phyloP scores from a whole-genome alignment of 2,329 filamentous ascomycete species.

The Spiromastix sp. region DNA sequence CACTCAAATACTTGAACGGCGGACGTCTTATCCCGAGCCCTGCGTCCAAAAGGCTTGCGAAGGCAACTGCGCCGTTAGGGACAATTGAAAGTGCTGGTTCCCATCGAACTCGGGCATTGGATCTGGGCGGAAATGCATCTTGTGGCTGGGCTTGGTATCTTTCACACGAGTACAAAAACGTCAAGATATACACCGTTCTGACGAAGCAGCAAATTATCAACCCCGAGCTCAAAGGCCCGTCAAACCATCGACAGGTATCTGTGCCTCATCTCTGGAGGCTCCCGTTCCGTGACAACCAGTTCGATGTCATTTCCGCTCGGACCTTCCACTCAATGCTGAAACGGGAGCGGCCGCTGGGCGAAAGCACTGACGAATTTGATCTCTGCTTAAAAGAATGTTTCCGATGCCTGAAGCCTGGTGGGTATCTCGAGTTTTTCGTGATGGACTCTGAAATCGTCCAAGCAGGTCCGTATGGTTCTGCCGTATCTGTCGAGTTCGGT shows the following conservation, averaged over 20 bases:
- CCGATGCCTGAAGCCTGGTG: conserved; percentile 84
- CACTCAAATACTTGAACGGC: conserved; percentile 49
- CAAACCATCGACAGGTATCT: conserved; percentile 75
- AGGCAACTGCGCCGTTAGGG: conserved; percentile 16
- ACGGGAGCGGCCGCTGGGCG: conserved; percentile 49
- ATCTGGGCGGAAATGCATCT: conserved; percentile 72
- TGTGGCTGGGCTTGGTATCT: conserved; percentile 97
- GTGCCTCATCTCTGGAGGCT: conserved; percentile 69
- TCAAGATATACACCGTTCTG: conserved; percentile 79
- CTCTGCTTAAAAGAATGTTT: conserved; percentile 74
- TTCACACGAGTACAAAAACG: conserved; percentile 72
- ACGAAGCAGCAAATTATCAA: conserved; percentile 65
- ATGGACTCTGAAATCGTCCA: conserved; percentile 87
- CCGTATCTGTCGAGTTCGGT: conserved; percentile 82
- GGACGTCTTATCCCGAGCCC: conserved; percentile 50
- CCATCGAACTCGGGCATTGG: conserved; percentile 59
- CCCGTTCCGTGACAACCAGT: conserved; percentile 76
- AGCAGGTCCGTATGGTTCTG: conserved; percentile 66
- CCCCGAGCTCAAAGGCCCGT: conserved; percentile 67
- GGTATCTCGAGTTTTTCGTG: conserved; percentile 81
- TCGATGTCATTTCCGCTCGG: conserved; percentile 84
- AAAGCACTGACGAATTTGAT: conserved; percentile 76
- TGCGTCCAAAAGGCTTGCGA: conserved; percentile 29
- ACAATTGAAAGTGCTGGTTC: conserved; percentile 20
- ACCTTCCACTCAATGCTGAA: conserved; percentile 80